Conservation (phyloP, 768 basidiomycete species). For the Rhizopogon vinicolor region DNA sequence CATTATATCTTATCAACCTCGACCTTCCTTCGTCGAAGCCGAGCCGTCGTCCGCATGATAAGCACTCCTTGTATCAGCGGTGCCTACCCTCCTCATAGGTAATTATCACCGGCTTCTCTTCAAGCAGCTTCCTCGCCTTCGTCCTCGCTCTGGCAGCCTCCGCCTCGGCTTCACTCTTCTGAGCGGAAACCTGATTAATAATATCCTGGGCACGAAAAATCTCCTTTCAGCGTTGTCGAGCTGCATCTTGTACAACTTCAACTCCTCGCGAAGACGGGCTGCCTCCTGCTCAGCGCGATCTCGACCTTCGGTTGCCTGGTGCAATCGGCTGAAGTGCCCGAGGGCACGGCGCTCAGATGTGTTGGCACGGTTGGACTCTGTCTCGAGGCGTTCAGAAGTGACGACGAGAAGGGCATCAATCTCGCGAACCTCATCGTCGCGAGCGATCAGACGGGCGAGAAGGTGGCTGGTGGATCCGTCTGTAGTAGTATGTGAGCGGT, state of each 20-base stretch:
- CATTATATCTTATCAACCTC: too few relatives aligned
- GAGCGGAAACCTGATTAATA: conserved; percentile 21
- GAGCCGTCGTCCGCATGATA: conserved; percentile 27
- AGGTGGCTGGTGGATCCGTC: conserved; percentile 24
- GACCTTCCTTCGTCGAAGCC: conserved; percentile 23
- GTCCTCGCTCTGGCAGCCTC: conserved; percentile 40
- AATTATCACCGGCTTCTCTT: conserved; percentile 33
- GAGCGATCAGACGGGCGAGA: conserved; percentile 22
- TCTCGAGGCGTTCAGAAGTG: conserved; percentile 30
- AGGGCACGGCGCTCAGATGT: conserved; percentile 42
- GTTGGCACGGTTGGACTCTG: conserved; percentile 37
- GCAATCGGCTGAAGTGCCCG: conserved; percentile 39
- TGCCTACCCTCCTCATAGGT: conserved; percentile 23
- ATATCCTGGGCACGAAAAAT: too few relatives aligned
- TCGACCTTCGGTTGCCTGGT: conserved; percentile 34
- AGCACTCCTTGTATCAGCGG: background rate
- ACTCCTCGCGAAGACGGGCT: conserved; percentile 10
- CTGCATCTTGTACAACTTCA: too few relatives aligned
- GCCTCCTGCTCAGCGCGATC: conserved; percentile 34
- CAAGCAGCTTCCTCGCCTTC: conserved; percentile 37
- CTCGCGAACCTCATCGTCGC: conserved; percentile 27
- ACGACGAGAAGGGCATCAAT: conserved; percentile 21
- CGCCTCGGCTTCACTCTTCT: conserved; percentile 42
- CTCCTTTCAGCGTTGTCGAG: too few relatives aligned
- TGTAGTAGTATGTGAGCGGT: conserved; percentile 19